A percentile compares a stretch with the other conserved stretches of the same genome.
phyloP scores from a whole-genome alignment of 1,284 basidiomycete species.

The Fomitopsis betulina region DNA sequence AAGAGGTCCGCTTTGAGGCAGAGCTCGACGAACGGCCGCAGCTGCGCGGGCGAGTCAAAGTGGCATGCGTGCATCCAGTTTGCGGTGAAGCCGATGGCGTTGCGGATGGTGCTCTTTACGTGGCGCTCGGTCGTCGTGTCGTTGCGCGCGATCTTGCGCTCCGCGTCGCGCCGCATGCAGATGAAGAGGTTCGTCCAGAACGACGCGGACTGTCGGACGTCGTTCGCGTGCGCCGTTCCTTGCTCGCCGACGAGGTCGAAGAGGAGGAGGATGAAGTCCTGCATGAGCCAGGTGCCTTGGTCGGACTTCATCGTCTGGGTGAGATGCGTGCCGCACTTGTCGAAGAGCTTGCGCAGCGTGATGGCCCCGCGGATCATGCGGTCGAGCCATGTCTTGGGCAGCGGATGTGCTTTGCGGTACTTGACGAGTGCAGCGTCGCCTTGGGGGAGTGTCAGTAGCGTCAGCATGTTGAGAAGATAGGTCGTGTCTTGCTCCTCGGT shows the following conservation, averaged over 20 bases:
- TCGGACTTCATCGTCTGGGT: neutral
- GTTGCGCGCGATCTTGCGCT: neutral
- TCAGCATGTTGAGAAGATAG: neutral
- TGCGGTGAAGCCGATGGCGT: neutral
- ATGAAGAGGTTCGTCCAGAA: slow-evolving; percentile 2
- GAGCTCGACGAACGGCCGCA: neutral
- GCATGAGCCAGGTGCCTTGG: neutral
- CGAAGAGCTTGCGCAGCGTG: neutral
- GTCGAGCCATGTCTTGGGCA: neutral
- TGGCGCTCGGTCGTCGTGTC: neutral
- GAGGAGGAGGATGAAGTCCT: neutral
- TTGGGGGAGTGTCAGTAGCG: neutral
- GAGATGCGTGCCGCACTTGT: neutral
- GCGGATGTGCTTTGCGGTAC: neutral
- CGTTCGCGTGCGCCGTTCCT: neutral
- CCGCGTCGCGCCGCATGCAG: neutral
- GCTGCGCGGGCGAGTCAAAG: neutral
- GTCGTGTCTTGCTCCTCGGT: neutral
- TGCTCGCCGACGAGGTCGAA: neutral
- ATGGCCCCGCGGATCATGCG: neutral
- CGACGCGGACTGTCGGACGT: neutral
- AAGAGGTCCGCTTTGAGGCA: neutral
- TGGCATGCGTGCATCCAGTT: neutral
- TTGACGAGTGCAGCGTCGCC: neutral
- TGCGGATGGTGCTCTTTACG: neutral